These are phyloP conservation scores for Ramularia endophylla DNA, from an alignment of 2,329 filamentous ascomycete genomes.

Conservation along the genomic window DNA sequence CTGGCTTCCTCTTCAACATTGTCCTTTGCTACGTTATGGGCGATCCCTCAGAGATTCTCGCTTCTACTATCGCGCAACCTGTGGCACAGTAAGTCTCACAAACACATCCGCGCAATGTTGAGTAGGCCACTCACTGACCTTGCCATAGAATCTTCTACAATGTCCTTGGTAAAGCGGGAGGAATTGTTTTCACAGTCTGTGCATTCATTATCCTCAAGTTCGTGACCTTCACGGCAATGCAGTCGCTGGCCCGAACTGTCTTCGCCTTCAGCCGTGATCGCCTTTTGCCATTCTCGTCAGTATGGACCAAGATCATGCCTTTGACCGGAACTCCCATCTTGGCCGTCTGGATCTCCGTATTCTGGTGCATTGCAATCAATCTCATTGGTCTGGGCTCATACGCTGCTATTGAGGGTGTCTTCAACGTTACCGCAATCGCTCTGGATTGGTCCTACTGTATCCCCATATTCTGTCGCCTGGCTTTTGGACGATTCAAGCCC, in stretches of 20 bases:
- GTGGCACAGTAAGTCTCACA: no score
- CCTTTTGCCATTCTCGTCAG: constrained; percentile 41
- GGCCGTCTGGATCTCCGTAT: constrained; percentile 51
- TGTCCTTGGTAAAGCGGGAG: constrained; percentile 48
- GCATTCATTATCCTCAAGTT: constrained; percentile 55
- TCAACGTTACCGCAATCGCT: constrained; percentile 51
- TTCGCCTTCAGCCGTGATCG: constrained; percentile 52
- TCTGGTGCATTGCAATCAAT: constrained; percentile 53
- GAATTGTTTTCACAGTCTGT: constrained; percentile 51
- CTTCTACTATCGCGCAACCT: constrained; percentile 45
- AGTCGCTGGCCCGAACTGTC: constrained; percentile 48
- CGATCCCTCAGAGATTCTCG: constrained; percentile 42
- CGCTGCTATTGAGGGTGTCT: constrained; percentile 48
- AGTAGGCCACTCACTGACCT: no score
- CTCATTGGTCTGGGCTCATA: constrained; percentile 54
- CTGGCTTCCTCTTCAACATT: constrained; percentile 54
- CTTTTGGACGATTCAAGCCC: constrained; percentile 44
- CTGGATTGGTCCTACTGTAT: constrained; percentile 53
- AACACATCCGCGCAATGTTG: no score
- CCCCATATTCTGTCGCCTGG: constrained; percentile 49
- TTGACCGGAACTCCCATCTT: constrained; percentile 48
- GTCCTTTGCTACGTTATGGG: constrained; percentile 55
- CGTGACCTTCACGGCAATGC: constrained; percentile 53
- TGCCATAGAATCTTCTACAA: constrained; percentile 56
- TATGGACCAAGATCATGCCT: constrained; percentile 48